Evolutionary conservation across 805 yeast species (phyloP).

Genomic region (Saccharomyces jurei): DNA sequence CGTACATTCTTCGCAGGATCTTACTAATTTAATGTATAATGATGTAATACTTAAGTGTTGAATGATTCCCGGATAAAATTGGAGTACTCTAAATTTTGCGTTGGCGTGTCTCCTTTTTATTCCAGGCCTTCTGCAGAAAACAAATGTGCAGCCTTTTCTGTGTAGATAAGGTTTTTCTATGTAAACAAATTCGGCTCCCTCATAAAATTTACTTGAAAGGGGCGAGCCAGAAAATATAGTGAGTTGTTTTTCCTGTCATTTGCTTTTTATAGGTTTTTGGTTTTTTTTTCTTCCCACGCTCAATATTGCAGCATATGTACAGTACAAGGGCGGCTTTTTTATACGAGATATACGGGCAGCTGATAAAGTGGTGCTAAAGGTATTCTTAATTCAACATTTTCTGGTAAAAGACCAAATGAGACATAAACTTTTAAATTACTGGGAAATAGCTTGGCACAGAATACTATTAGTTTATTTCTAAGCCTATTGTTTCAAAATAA

Average conservation of each 20-base stretch:
- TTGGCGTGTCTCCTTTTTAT: neutral
- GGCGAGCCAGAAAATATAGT: neutral
- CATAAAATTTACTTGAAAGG: neutral
- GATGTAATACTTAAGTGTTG: neutral
- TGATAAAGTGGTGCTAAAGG: neutral
- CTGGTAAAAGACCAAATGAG: neutral
- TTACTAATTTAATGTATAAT: neutral
- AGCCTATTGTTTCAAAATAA: neutral
- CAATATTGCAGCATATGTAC: neutral
- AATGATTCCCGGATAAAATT: neutral
- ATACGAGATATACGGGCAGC: neutral
- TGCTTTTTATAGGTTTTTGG: neutral
- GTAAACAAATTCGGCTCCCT: neutral
- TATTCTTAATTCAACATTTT: neutral
- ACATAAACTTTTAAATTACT: neutral
- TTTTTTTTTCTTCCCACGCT: neutral
- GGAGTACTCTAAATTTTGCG: neutral
- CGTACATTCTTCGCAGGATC: neutral
- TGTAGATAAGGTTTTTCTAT: neutral
- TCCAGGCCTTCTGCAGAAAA: neutral
- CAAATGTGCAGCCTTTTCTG: neutral
- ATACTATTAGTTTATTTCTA: too few species aligned
- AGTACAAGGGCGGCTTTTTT: neutral
- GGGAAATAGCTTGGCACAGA: neutral
- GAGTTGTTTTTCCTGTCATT: neutral